phyloP scores from a whole-genome alignment of 306 rosid species.

The Glycine tomentella region DNA sequence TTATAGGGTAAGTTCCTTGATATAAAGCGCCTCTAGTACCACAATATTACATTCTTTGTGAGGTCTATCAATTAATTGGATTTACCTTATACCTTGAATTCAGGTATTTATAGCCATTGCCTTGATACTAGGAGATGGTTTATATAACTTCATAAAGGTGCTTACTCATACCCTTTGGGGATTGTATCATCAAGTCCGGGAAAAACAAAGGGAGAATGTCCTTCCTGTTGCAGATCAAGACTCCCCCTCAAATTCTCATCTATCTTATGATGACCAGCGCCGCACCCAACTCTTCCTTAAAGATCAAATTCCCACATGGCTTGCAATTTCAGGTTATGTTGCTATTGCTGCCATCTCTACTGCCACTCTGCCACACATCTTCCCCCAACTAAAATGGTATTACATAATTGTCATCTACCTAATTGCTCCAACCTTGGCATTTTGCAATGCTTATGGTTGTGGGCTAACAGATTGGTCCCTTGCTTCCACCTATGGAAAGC shows the following conservation, averaged over 20 bases:
- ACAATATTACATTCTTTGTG: conserved; percentile 3
- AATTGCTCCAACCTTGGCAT: conserved; percentile 63
- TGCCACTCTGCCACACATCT: conserved; percentile 55
- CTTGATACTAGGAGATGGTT: conserved; percentile 63
- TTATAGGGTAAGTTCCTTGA: conserved; percentile 53
- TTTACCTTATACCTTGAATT: conserved; percentile 39
- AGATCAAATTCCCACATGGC: conserved; percentile 62
- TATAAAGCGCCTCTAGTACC: conserved; percentile 1
- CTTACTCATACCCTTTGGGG: conserved; percentile 51
- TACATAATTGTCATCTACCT: conserved; percentile 58
- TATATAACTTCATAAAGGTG: conserved; percentile 61
- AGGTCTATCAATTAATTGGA: conserved; percentile 23
- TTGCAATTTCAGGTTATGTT: conserved; percentile 57
- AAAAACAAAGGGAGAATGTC: conserved; percentile 37
- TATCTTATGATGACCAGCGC: conserved; percentile 54
- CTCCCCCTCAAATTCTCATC: conserved; percentile 42
- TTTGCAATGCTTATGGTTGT: conserved; percentile 63
- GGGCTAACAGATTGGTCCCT: conserved; percentile 68
- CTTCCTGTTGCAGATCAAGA: conserved; percentile 57
- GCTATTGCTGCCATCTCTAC: conserved; percentile 54
- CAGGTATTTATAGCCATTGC: conserved; percentile 65
- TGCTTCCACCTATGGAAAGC: conserved; percentile 60
- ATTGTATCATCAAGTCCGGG: conserved; percentile 42
- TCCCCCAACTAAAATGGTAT: conserved; percentile 60
- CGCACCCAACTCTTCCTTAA: conserved; percentile 60